Conservation (phyloP, 306 rosid species). For the Amphicarpaea edgeworthii region DNA sequence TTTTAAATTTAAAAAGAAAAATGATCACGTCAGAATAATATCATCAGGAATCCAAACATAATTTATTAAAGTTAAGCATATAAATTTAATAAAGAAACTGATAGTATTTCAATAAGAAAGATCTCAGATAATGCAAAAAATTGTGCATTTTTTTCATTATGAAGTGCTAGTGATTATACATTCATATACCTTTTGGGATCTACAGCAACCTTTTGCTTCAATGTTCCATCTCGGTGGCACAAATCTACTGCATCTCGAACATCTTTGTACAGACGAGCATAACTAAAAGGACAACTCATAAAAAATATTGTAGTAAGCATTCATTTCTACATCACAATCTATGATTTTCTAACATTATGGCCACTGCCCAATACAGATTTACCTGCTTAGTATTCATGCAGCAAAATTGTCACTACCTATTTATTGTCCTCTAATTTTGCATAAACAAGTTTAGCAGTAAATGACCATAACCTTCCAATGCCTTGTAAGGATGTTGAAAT, state of each 20-base stretch:
- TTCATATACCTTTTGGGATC: conserved; percentile 68
- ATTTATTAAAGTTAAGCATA: conserved; percentile 21
- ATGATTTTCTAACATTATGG: not conserved
- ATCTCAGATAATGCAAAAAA: not conserved
- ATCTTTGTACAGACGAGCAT: conserved; percentile 75
- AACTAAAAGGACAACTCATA: conserved; percentile 52
- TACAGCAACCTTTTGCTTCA: conserved; percentile 84
- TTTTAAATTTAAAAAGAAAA: conserved; percentile 6
- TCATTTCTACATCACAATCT: conserved; percentile 5
- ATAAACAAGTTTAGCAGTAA: conserved; percentile 26
- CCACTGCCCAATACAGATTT: conserved; percentile 20
- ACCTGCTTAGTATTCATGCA: conserved; percentile 4
- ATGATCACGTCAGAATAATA: conserved; percentile 5
- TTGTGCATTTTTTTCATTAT: not conserved
- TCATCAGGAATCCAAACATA: conserved; percentile 15
- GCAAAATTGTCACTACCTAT: not conserved
- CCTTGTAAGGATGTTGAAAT: conserved; percentile 19
- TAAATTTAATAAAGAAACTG: conserved; percentile 20
- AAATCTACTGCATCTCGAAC: conserved; percentile 87
- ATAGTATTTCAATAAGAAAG: not conserved
- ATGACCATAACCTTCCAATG: conserved; percentile 21
- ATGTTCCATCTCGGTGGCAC: conserved; percentile 89
- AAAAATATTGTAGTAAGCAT: not conserved
- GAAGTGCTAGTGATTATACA: not conserved
- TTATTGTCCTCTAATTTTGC: not conserved